A percentile compares a stretch with the other conserved stretches of the same genome.
Conservation (phyloP, 179 eudicot genomes). For the Corrigiola litoralis region DNA sequence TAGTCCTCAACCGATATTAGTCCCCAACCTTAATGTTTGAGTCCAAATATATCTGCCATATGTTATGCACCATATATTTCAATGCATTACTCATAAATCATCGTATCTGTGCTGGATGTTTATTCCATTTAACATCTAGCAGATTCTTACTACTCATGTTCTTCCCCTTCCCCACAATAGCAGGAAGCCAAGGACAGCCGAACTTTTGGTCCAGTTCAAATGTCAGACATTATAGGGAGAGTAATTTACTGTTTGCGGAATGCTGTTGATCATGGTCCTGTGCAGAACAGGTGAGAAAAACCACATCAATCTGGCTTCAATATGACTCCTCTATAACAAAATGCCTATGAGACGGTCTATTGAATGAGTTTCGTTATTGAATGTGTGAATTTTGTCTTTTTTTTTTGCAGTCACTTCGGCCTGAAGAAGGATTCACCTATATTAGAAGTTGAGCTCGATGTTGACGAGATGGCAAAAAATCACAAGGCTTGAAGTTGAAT, state of each 20-base stretch:
- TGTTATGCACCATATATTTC: no score
- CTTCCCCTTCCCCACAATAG: not conserved
- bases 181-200: conserved; percentile 93
- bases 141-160: conserved; percentile 11
- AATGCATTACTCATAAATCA: not conserved
- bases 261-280: conserved; percentile 93
- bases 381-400: not conserved
- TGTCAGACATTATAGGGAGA: conserved; percentile 77
- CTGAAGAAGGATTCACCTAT: conserved; percentile 55
- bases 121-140: not conserved
- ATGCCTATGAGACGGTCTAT: not conserved
- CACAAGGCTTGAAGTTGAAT: conserved; percentile 48
- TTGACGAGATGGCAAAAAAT: conserved; percentile 82
- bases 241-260: conserved; percentile 74
- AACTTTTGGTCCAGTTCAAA: conserved; percentile 74
- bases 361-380: not conserved
- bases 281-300: conserved; percentile 62
- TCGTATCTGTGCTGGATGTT: not conserved
- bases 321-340: not conserved
- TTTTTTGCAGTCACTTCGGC: conserved; percentile 48
- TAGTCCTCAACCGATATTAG: no score
- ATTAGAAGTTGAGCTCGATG: conserved; percentile 81
- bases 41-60: no score
- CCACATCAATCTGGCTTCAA: not conserved
- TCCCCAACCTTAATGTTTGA: no score